phyloP scores from a whole-genome alignment of 495 filamentous ascomycete species.

The Penicillium diatomitis region DNA sequence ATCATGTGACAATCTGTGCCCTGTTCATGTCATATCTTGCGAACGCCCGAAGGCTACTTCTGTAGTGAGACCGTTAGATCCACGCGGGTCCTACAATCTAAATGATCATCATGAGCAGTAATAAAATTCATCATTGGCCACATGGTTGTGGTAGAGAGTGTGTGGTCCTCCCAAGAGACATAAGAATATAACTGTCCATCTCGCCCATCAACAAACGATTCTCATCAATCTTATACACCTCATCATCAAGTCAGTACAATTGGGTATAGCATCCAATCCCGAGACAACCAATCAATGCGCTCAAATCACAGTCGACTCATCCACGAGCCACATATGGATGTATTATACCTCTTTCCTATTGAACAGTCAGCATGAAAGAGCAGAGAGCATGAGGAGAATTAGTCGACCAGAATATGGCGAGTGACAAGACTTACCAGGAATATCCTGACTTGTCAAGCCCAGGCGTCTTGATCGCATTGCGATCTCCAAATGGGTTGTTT shows the following conservation, averaged over 20 bases:
- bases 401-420: background rate
- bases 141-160: too few relatives aligned
- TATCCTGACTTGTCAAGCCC: conserved; percentile 43
- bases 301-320: background rate
- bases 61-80: too few relatives aligned
- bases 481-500: conserved; percentile 71
- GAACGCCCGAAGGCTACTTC: too few relatives aligned
- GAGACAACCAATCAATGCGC: background rate
- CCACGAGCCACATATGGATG: background rate
- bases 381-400: background rate
- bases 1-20: too few relatives aligned
- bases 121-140: too few relatives aligned
- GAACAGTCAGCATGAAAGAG: background rate
- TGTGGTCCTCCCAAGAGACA: too few relatives aligned
- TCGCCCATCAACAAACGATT: background rate
- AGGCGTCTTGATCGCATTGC: conserved; percentile 60
- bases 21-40: too few relatives aligned
- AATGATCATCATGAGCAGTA: too few relatives aligned
- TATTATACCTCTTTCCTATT: conserved; percentile 18
- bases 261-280: background rate
- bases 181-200: too few relatives aligned
- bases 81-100: too few relatives aligned
- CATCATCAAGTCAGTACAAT: too few relatives aligned
- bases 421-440: conserved; percentile 36
- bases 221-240: background rate